Percentiles rank a stretch among this genome's conserved stretches.
Conservation (phyloP, 2,329 filamentous ascomycete species). For the Stemphylium beticola region DNA sequence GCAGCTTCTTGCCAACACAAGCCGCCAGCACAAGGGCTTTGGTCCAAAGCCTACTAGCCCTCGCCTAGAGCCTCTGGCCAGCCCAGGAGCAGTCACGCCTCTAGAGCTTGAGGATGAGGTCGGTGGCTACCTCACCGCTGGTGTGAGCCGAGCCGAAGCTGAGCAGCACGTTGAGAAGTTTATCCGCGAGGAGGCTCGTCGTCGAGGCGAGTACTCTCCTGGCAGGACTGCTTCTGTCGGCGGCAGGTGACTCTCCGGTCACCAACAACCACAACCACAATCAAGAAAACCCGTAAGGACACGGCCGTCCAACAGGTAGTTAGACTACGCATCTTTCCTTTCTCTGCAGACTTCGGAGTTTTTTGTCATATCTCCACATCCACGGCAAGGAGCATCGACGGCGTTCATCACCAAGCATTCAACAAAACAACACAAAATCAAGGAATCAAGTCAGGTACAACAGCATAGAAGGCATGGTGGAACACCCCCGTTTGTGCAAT, state of each 20-base stretch:
- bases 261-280: constrained; percentile 8
- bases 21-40: constrained; percentile 30
- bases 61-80: constrained; percentile 56
- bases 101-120: constrained; percentile 54
- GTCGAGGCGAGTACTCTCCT: constrained; percentile 45
- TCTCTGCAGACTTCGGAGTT: constrained; percentile 18
- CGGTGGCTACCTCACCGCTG: constrained; percentile 56
- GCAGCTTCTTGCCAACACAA: constrained; percentile 48
- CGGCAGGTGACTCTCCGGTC: constrained; percentile 39
- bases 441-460: constrained; percentile 6
- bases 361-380: constrained; percentile 10
- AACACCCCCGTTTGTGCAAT: constrained; percentile 15
- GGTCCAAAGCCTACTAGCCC: constrained; percentile 54
- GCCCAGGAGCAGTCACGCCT: constrained; percentile 61
- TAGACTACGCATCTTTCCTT: not conserved
- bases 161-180: constrained; percentile 54
- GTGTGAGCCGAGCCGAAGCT: constrained; percentile 48
- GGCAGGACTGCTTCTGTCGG: constrained; percentile 37
- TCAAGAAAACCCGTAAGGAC: not conserved
- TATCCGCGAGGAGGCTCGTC: constrained; percentile 53
- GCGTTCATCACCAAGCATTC: constrained; percentile 37
- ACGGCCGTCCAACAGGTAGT: constrained; percentile 2
- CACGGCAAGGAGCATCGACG: constrained; percentile 38
- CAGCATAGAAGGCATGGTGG: not conserved
- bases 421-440: constrained; percentile 7